Conservation (phyloP, 2,329 filamentous ascomycete species). For the Dactylellina cionopaga region DNA sequence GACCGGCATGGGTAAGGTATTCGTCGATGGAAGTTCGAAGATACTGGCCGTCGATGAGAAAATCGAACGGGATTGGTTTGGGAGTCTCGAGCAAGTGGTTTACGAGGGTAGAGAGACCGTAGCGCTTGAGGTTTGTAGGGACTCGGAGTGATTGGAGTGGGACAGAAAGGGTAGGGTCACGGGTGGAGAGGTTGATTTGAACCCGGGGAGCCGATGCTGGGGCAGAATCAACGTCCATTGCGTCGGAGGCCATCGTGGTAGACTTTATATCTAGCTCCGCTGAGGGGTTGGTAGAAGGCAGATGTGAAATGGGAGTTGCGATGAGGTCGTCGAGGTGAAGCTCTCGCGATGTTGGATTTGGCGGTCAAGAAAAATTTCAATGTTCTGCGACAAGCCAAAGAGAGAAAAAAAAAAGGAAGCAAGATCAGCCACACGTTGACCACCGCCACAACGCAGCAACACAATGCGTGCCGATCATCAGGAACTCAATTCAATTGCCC, state of each 20-base stretch:
- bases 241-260: constrained; percentile 22
- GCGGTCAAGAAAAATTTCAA: background rate
- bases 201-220: constrained; percentile 64
- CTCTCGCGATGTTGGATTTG: background rate
- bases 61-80: constrained; percentile 83
- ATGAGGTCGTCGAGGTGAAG: constrained; percentile 13
- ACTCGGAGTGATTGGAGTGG: constrained; percentile 61
- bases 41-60: constrained; percentile 93
- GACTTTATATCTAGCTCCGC: background rate
- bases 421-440: background rate
- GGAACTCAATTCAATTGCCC: too few relatives aligned
- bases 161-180: constrained; percentile 70
- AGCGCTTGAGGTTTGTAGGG: constrained; percentile 69
- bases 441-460: constrained; percentile 10
- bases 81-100: constrained; percentile 76
- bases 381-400: background rate
- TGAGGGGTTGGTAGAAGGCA: constrained; percentile 1
- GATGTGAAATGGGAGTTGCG: background rate
- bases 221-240: constrained; percentile 40
- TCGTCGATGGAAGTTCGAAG: constrained; percentile 89
- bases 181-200: constrained; percentile 75
- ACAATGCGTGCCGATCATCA: background rate
- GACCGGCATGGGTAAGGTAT: constrained; percentile 84
- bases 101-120: constrained; percentile 75
- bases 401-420: too few relatives aligned